Conservation (phyloP, 2,329 filamentous ascomycete genomes). For the Aspergillus chevalieri region DNA sequence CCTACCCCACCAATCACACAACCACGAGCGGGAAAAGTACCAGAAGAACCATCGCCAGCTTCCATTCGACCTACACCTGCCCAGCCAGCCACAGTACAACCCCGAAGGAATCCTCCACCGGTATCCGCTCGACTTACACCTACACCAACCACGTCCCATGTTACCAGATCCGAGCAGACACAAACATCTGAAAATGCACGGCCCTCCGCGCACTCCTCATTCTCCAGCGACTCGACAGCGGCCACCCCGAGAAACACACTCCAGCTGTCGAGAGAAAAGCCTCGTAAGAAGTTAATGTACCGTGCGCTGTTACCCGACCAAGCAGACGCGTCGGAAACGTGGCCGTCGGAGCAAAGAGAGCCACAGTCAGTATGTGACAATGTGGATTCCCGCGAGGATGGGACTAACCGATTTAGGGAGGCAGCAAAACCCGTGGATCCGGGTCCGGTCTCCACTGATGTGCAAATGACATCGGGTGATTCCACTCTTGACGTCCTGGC, state of each 20-base stretch:
- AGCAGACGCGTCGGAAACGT: slow-evolving; percentile 1
- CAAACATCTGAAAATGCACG: background rate
- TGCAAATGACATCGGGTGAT: background rate
- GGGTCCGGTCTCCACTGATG: background rate
- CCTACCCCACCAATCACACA: background rate
- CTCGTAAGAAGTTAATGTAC: slow-evolving; percentile 41
- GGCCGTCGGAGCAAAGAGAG: slow-evolving; percentile 4
- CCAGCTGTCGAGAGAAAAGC: slow-evolving; percentile 28
- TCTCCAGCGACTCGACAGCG: slow-evolving; percentile 1
- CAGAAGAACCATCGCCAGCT: background rate
- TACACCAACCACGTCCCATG: background rate
- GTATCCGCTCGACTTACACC: background rate
- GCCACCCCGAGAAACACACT: slow-evolving; percentile 20
- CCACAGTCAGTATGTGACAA: slow-evolving; percentile 26
- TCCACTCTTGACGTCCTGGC: slow-evolving; percentile 4
- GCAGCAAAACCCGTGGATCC: background rate
- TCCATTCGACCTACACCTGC: background rate
- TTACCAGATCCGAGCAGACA: background rate
- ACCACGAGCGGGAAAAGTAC: background rate
- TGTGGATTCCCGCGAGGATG: slow-evolving; percentile 6
- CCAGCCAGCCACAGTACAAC: background rate
- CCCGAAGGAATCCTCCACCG: background rate
- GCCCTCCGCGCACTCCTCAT: slow-evolving; percentile 3
- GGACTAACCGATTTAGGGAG: background rate
- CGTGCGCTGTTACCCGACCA: slow-evolving; percentile 27